These are phyloP conservation scores for Penicillium fuscoglaucum DNA, from an alignment of 2,329 filamentous ascomycete species.

Conservation along the genomic window DNA sequence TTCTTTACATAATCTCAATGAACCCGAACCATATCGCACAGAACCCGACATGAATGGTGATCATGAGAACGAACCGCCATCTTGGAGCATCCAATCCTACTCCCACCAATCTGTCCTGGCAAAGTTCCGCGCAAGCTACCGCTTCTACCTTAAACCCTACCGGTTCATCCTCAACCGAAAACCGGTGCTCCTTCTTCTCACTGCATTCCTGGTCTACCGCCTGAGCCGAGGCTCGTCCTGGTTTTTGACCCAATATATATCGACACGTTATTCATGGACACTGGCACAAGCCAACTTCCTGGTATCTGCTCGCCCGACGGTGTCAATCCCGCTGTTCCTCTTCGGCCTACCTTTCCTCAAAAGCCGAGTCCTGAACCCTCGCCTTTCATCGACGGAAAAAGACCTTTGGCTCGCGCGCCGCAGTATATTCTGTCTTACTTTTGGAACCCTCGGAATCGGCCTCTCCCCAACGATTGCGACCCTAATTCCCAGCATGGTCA, in stretches of 20 bases:
- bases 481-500: constrained; percentile 47
- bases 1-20: constrained; percentile 6
- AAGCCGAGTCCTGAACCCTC: constrained; percentile 37
- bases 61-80: constrained; percentile 15
- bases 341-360: constrained; percentile 46
- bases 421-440: constrained; percentile 46
- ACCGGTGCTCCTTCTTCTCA: constrained; percentile 45
- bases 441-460: constrained; percentile 50
- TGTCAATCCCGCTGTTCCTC: constrained; percentile 51
- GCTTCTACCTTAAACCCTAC: constrained; percentile 39
- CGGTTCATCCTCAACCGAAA: constrained; percentile 43
- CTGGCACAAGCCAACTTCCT: constrained; percentile 47
- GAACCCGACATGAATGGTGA: constrained; percentile 20
- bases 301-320: constrained; percentile 49
- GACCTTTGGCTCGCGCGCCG: constrained; percentile 50
- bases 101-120: constrained; percentile 17
- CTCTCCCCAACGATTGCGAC: constrained; percentile 45
- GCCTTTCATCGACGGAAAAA: constrained; percentile 41
- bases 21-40: constrained; percentile 15
- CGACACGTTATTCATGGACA: constrained; percentile 52
- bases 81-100: constrained; percentile 19
- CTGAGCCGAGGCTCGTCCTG: constrained; percentile 50
- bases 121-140: constrained; percentile 21
- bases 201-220: constrained; percentile 51
- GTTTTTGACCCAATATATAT: constrained; percentile 54